These are phyloP conservation scores for Plasmodium gaboni DNA, from an alignment of 169 alveolate species.

Conservation along the genomic window DNA sequence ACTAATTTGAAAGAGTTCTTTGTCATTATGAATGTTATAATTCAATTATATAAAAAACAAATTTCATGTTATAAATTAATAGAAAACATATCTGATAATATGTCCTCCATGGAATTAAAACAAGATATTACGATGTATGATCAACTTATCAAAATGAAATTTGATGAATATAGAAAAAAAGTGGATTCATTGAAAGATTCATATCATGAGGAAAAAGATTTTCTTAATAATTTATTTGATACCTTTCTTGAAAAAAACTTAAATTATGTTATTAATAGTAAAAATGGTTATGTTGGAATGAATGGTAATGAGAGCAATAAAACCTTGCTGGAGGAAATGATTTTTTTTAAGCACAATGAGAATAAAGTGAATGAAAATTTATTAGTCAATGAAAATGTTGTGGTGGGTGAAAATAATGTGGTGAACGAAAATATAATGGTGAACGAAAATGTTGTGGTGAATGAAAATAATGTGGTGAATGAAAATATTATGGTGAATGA, in stretches of 20 bases:
- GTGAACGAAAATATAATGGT: too few species aligned
- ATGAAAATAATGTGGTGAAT: too few species aligned
- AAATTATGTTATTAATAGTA: conserved; percentile 22
- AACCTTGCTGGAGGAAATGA: neutral
- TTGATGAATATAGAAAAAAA: conserved; percentile 29
- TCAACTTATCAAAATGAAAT: conserved; percentile 39
- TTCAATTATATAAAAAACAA: conserved; percentile 37
- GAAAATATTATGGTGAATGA: too few species aligned
- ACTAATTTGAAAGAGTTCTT: conserved; percentile 15
- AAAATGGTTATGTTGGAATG: neutral
- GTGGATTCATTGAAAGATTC: neutral
- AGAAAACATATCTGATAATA: conserved; percentile 20
- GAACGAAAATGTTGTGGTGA: too few species aligned
- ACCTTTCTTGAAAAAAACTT: conserved; percentile 16
- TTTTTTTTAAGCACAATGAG: neutral
- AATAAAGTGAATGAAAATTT: neutral
- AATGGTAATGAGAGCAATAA: neutral
- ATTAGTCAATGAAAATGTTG: neutral
- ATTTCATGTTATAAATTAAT: conserved; percentile 35
- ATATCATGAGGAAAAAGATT: conserved; percentile 17
- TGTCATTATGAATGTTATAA: conserved; percentile 3
- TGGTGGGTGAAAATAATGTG: too few species aligned
- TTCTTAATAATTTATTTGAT: conserved; percentile 28
- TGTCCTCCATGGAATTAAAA: conserved; percentile 35
- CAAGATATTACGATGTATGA: conserved; percentile 70